Evolutionary conservation across 768 basidiomycete genomes (phyloP).

Genomic region (Stropharia rugosoannulata): DNA sequence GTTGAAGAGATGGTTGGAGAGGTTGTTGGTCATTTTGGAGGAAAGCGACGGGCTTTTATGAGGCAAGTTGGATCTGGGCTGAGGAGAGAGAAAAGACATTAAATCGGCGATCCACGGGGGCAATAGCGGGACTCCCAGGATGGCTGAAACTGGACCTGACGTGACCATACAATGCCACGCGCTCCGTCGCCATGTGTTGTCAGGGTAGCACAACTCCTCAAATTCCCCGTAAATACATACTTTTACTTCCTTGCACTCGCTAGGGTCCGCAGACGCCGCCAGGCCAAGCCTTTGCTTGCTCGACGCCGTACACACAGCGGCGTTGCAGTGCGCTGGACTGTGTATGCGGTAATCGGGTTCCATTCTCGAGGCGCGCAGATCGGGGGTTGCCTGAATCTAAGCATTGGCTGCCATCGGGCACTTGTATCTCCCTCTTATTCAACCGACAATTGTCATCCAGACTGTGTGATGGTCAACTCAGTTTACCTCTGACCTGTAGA

Average conservation of each 20-base stretch:
- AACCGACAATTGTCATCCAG: not conserved
- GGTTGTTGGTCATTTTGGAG: constrained; percentile 12
- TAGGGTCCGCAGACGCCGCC: too few relatives aligned
- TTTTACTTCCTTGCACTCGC: not conserved
- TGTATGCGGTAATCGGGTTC: too few relatives aligned
- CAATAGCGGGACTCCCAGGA: not conserved
- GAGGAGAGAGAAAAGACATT: not conserved
- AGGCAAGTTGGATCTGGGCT: not conserved
- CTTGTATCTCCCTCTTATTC: not conserved
- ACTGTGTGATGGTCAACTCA: not conserved
- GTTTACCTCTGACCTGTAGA: not conserved
- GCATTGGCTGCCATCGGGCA: too few relatives aligned
- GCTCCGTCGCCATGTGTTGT: constrained; percentile 22
- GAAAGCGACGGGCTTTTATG: constrained; percentile 15
- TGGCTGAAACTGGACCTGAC: not conserved
- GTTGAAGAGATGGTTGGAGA: constrained; percentile 5
- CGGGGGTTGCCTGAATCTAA: too few relatives aligned
- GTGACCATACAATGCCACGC: constrained; percentile 10
- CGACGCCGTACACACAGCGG: too few relatives aligned
- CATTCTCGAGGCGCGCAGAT: too few relatives aligned
- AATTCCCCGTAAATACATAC: not conserved
- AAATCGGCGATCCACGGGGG: not conserved
- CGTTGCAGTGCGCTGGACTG: too few relatives aligned
- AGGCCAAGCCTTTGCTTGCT: too few relatives aligned
- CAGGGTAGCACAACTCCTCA: constrained; percentile 17